A percentile compares a stretch with the other conserved stretches of the same genome.
These are phyloP conservation scores for Phytophthora sp. DNA, from an alignment of 352 stramenopile genomes.

Conservation along the genomic window DNA sequence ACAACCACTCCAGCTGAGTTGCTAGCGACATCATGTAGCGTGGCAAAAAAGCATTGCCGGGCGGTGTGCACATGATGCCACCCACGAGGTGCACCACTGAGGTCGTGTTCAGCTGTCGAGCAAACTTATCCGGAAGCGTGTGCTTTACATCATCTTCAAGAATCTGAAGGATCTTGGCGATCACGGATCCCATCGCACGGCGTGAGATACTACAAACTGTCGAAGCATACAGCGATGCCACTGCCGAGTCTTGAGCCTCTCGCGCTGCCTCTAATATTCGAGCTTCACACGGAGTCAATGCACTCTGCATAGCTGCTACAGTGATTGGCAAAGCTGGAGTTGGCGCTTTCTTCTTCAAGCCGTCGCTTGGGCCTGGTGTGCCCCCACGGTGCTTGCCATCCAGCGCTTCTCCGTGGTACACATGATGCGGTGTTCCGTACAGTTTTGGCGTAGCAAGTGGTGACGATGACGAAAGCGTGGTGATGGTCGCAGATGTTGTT, in stretches of 20 bases:
- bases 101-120: conserved; percentile 68
- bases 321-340: conserved; percentile 19
- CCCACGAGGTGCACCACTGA: conserved; percentile 76
- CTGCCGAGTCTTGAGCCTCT: conserved; percentile 67
- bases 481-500: conserved; percentile 36
- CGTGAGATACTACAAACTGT: conserved; percentile 84
- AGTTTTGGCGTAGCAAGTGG: conserved; percentile 39
- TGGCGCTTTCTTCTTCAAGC: conserved; percentile 22
- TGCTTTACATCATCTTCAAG: conserved; percentile 85
- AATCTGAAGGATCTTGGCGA: conserved; percentile 81
- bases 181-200: conserved; percentile 80
- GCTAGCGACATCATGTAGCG: conserved; percentile 91
- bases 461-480: conserved; percentile 42
- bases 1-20: conserved; percentile 74
- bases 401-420: conserved; percentile 24
- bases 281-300: conserved; percentile 56
- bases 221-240: conserved; percentile 82
- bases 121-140: conserved; percentile 58
- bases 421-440: conserved; percentile 35
- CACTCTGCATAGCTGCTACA: conserved; percentile 35
- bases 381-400: conserved; percentile 28
- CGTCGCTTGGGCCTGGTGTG: conserved; percentile 31
- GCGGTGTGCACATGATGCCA: conserved; percentile 75
- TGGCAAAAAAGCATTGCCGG: conserved; percentile 73
- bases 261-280: conserved; percentile 56